Evolutionary conservation across 495 filamentous ascomycete genomes (phyloP), one percentile per base, ranked within the genome.

Genomic region (Elasticomyces elasticus): DNA sequence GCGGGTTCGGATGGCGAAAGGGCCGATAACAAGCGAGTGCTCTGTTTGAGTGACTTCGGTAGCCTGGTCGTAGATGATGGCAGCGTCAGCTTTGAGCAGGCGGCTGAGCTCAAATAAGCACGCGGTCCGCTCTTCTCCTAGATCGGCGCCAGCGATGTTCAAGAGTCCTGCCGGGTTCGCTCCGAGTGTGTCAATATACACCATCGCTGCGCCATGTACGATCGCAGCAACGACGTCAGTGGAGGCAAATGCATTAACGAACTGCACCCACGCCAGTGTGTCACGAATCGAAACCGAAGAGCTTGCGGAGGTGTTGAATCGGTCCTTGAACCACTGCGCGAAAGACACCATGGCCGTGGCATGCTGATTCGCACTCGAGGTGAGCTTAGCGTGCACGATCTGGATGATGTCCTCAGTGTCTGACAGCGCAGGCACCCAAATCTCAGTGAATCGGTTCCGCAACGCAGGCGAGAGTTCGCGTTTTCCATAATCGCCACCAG

Each of bases 401-500:
- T 92, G 85, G 28, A 89, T 69, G 24, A 96, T 81, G 64, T 99
- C 94, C 25, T 89, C 82, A 31, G 76, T 75, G 38, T 92, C 87
- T 0, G 86, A 85, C 41, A 86, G 71, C 2, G 89, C 74, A 2
- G 92, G 89, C 0, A 95, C 94, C 94, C 94, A 99, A 20, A 99
- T 94, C 65, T 99, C 94, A 0, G 94, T 99, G 71, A 99, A 96
- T 37, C 94, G 84, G 65, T 99, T 97, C 23, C 94, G 79, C 49
- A 99, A 74, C 23, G 94, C 94, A 5, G 91, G 90, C 2, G 94
- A 97, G 42, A 99, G 81, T 67, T 99, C 94, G 59, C 85, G 84
- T 65, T 99, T 99, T 51, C 94, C 94, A 66, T 95, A 97, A 63
- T 99, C 94, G 51, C 94, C 94, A 33, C 92, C 94, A 9, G 94